Base-by-base conservation (phyloP, 768 basidiomycete genomes). In the Chalciporus pseudorubinellus region DNA sequence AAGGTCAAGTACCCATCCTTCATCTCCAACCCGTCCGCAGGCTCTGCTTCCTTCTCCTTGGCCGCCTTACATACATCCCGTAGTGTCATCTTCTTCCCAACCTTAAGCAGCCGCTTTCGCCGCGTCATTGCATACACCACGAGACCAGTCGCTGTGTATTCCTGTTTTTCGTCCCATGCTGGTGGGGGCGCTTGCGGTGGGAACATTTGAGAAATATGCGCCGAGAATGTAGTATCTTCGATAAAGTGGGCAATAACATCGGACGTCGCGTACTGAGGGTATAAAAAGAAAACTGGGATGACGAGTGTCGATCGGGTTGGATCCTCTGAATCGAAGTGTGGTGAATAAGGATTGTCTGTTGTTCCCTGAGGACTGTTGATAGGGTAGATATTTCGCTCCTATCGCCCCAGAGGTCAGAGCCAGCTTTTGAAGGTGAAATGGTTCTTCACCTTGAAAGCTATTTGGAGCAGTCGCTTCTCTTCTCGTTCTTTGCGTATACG, bases 201-300 rank as follows among this genome's bases (percentile, higher is more conserved):
- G 71, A 97, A 95, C 85, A 99, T 95, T 14, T 75, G 71, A 18
- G 76, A 73, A 4, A 98, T 75, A 57, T 93, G 89, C 36, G 83
- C 83, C 8, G 77, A 74, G 67, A 98, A 93, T 3, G 91, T 80
- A 2, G 90, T 86, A 56, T 87, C 81, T 68, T 98, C 95, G 57
- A 83, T 77, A 70, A 95, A 98, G 44, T 85, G 78, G 13, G 87
- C 77, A 57, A 98, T 88, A 51, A 95, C 78, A 69, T 99, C 97
- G 24, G 95, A 92, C 6, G 83, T 92, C 11, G 85, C 82, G 57
- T 93, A 77, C 65, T 92, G 86, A 6, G 97, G 97, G 69, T 98
- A 97, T 53, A 98, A 77, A 70, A 98, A 88, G 75, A 97, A 91
- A 38, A 88, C 85, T 2, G 97, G 95, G 64, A 97, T 67, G 55